Conservation (phyloP, 2,329 filamentous ascomycete genomes). For the Aureobasidium vineae region DNA sequence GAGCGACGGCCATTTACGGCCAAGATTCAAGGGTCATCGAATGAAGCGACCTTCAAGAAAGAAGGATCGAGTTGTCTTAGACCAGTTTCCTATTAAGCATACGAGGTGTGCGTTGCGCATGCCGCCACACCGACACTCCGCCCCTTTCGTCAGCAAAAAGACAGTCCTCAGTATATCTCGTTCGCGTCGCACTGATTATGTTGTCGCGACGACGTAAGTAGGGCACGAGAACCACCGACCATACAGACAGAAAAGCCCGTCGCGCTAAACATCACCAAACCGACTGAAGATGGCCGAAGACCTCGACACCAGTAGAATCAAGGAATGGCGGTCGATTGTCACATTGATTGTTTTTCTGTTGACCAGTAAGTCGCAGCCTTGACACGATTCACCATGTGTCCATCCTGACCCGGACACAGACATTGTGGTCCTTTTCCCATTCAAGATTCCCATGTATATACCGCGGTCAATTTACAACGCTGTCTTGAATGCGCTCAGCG, state of each 20-base stretch:
- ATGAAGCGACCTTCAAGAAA: neutral
- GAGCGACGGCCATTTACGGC: neutral
- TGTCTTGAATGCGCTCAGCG: conserved; percentile 46
- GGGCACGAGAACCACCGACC: neutral
- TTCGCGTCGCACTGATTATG: conserved; percentile 3
- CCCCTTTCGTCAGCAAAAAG: neutral
- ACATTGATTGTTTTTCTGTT: conserved; percentile 67
- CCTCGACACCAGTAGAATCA: conserved; percentile 57
- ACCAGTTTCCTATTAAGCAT: conserved; percentile 13
- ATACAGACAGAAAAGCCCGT: neutral
- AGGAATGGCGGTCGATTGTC: conserved; percentile 66
- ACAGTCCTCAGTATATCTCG: neutral
- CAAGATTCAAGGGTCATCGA: neutral
- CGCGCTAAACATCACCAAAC: neutral
- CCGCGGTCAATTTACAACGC: conserved; percentile 53
- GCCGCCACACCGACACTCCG: conserved; percentile 3
- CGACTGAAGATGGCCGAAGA: conserved; percentile 36
- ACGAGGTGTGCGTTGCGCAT: neutral
- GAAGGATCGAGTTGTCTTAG: conserved; percentile 1
- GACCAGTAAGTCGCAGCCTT: conserved; percentile 58
- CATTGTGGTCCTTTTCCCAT: conserved; percentile 67
- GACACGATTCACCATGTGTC: neutral
- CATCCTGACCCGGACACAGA: conserved; percentile 47
- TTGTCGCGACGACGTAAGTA: neutral
- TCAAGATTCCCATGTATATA: conserved; percentile 61